Evolutionary conservation across 2,329 filamentous ascomycete genomes (phyloP), one percentile per base, ranked within the genome.

Genomic region (Microsporum canis): DNA sequence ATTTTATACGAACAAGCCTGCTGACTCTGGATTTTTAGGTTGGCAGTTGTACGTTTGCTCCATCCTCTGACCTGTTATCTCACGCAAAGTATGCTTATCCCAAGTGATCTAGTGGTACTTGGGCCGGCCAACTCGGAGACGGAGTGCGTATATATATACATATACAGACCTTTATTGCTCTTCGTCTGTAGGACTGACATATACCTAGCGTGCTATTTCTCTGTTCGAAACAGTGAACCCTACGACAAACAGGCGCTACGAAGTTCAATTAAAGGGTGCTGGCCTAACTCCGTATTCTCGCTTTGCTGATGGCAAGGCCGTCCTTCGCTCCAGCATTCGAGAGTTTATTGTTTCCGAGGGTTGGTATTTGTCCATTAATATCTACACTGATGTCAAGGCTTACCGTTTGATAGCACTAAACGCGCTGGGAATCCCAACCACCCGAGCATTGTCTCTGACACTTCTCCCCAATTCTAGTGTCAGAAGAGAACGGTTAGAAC

Each of bases 121-220:
- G 92, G 92, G 94, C 94, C 2, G 91, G 94, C 4, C 94, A 99
- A 73, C 83, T 99, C 0, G 94, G 94, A 47, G 94, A 99, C 71
- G 94, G 94, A 10, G 75, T 78, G 68, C 65, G 72, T 65, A 38
- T 59, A 38, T 2, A 56, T 31, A 23, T 23, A 23, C 17, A 23
- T 23, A 23, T 23, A 23, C 17, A 23, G 17, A 23, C 36, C 17
- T 23, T 23, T 23, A 53, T 51, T 47, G 3, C 41, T 5, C 14
- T 38, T 29, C 36, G 33, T n/a, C 10, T 14, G 10, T 36, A 29
- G 23, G 51, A 14, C 49, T 23, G 23, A 56, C 27, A 4, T 27
- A 29, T 51, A 47, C 34, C 8, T 38, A 78, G 41, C 83, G 94
- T 60, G 94, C 91, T 34, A 97, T 99, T 67, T 95, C 89, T 39